Evolutionary conservation across 163 green algal species (phyloP), one percentile per base, ranked within the genome.

Genomic region (Volvox carteri): DNA sequence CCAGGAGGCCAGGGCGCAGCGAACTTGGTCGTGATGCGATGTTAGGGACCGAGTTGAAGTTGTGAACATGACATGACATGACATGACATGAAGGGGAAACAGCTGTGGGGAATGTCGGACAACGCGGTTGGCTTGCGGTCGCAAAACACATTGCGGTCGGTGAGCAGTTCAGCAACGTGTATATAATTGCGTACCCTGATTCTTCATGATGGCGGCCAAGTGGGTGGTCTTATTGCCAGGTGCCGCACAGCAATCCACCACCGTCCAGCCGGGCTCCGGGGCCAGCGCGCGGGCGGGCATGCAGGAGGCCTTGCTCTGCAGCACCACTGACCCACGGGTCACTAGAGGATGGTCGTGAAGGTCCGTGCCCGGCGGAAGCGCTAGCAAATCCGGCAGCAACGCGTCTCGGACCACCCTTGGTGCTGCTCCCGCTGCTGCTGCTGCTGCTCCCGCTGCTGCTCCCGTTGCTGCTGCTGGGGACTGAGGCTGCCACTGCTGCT

Each of bases 201-300:
- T 78, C 9, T 44, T 73, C 65, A 96, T 86, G 21, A 95, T 84
- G 25, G 94, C 96, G 39, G 97, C 98, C n/a, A 99, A 78, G 86
- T 99, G 98, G 0, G 97, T 99, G 1, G 98, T 99, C 90, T 99
- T 99, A 95, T 99, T 99, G 62, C 98, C 98, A 1, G 98, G 98
- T 18, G 98, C 98, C 0, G 98, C 97, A 90, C 98, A 99, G 52
- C 93, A 96, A 92, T 99, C 98, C 74, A 99, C 62, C n/a, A 99
- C 94, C 23, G 92, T 90, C 97, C 96, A 98, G 44, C 95, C 94
- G 0, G 94, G 76, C 68, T 95, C 23, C 5, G 98, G 97, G 35
- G 33, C 70, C 70, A 99, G 92, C 18, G 96, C 96, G 60, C 94
- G 92, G 0, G 98, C 97, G 28, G 97, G 94, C 92, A 99, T 96